These are phyloP conservation scores for Suillus fuscotomentosus DNA, from an alignment of 768 basidiomycete genomes.

Conservation along the genomic window DNA sequence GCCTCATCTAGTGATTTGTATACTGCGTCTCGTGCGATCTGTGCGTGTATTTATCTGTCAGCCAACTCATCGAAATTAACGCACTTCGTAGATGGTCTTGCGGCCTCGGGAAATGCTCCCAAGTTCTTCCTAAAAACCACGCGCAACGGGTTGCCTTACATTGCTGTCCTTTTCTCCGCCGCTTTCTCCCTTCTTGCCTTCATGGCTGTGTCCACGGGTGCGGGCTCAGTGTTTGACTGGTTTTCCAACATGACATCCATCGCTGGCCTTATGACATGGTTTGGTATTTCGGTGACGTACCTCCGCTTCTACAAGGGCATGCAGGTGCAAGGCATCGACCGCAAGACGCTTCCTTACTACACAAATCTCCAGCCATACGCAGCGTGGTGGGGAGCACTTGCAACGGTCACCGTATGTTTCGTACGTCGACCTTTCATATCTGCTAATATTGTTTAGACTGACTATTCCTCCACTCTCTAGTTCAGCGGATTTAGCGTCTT, in stretches of 20 bases:
- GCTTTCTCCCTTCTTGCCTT: constrained; percentile 71
- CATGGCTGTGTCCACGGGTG: constrained; percentile 69
- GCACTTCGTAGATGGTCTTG: constrained; percentile 66
- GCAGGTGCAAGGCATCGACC: constrained; percentile 76
- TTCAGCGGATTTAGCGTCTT: constrained; percentile 54
- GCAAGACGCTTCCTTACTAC: constrained; percentile 67
- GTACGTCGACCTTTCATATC: constrained; percentile 40
- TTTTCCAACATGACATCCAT: constrained; percentile 75
- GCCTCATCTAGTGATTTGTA: constrained; percentile 89
- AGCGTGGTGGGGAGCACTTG: constrained; percentile 48
- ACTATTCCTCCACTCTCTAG: constrained; percentile 38
- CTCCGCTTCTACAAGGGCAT: constrained; percentile 83
- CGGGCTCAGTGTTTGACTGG: constrained; percentile 78
- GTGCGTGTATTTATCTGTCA: constrained; percentile 39
- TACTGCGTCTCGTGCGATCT: constrained; percentile 84
- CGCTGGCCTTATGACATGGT: constrained; percentile 78
- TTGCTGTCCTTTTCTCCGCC: constrained; percentile 67
- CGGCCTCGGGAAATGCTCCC: constrained; percentile 79
- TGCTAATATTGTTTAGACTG: constrained; percentile 24
- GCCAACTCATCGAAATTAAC: constrained; percentile 3
- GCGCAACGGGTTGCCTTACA: constrained; percentile 72
- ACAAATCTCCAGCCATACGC: constrained; percentile 71
- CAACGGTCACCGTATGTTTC: constrained; percentile 51
- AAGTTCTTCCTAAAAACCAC: constrained; percentile 70
- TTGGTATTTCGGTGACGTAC: constrained; percentile 73